Evolutionary conservation across 1,139 yeast species (phyloP), one percentile per base, ranked within the genome.

Genomic region (Yamadazyma blattariae): DNA sequence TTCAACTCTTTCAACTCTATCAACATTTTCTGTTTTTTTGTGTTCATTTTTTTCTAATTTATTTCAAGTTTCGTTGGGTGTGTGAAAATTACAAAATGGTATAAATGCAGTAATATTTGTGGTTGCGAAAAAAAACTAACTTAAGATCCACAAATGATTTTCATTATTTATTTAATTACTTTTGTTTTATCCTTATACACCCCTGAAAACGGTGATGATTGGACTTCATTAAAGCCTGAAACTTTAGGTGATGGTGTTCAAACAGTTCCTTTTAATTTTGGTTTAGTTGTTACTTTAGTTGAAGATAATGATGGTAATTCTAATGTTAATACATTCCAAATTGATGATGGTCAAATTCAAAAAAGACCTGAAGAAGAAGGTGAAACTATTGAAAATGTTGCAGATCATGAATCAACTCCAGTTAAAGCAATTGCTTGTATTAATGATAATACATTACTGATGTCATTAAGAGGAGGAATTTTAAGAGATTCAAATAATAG

Each of bases 351-450:
- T 3, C 67, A 63, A 45, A 53, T 61, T 12, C 66, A 61, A 36
- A 50, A 46, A 31, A 32, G 37, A 23, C 41, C 40, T 14, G 20
- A 34, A 22, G 41, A 32, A 5, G 37, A 29, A 13, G 33, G 27
- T 17, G 19, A 5, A 5, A 17, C 5, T 17, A 17, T 17, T 17
- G 19, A 17, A 17, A 7, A 17, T 17, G 19, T 17, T 17, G 19
- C 5, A 17, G 19, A 17, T 17, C 19, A 17, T 17, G 19, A 17
- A 17, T 17, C 19, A 17, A 32, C 34, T 10, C 66, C 63, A 5
- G 56, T 59, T 10, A 51, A 52, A 34, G 56, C 66, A 1, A 65
- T 65, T 24, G 61, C 71, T 7, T 67, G 73, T 45, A 41, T 50
- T 17, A 49, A 56, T 2, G 53, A 59, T n/a, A 36, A 52, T 12